phyloP scores from a whole-genome alignment of 2,329 filamentous ascomycete species.

The Cercospora sp. region DNA sequence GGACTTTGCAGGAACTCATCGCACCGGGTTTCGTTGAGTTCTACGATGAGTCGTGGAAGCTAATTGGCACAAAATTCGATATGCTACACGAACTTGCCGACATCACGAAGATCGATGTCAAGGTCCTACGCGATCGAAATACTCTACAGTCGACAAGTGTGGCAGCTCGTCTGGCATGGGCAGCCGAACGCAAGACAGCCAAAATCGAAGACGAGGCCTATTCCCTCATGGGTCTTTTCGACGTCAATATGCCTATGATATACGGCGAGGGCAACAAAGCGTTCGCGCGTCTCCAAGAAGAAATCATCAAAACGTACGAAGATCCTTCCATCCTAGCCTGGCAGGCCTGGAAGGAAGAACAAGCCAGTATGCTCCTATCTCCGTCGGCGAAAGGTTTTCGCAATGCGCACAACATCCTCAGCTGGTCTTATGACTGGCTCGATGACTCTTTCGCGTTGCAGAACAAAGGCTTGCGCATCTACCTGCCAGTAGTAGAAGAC shows the following conservation, averaged over 20 bases:
- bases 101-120: conserved; percentile 36
- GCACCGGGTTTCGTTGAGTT: conserved; percentile 28
- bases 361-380: conserved; percentile 22
- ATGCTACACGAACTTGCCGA: conserved; percentile 27
- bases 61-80: conserved; percentile 25
- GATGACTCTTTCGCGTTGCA: conserved; percentile 26
- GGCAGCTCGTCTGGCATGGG: conserved; percentile 28
- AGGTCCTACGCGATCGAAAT: conserved; percentile 22
- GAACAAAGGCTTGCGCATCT: conserved; percentile 27
- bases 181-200: conserved; percentile 21
- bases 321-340: conserved; percentile 31
- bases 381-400: conserved; percentile 26
- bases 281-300: conserved; percentile 33
- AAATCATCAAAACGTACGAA: conserved; percentile 30
- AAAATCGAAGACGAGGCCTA: conserved; percentile 30
- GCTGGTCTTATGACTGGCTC: conserved; percentile 25
- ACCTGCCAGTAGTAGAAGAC: conserved; percentile 20
- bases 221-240: conserved; percentile 31
- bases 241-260: conserved; percentile 33
- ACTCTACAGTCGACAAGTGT: conserved; percentile 22
- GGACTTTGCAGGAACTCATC: conserved; percentile 33
- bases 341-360: conserved; percentile 27
- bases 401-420: conserved; percentile 24
- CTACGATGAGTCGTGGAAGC: conserved; percentile 19
- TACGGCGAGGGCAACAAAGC: conserved; percentile 32